phyloP scores from a whole-genome alignment of 2,329 filamentous ascomycete genomes.

The Talaromyces sp. region DNA sequence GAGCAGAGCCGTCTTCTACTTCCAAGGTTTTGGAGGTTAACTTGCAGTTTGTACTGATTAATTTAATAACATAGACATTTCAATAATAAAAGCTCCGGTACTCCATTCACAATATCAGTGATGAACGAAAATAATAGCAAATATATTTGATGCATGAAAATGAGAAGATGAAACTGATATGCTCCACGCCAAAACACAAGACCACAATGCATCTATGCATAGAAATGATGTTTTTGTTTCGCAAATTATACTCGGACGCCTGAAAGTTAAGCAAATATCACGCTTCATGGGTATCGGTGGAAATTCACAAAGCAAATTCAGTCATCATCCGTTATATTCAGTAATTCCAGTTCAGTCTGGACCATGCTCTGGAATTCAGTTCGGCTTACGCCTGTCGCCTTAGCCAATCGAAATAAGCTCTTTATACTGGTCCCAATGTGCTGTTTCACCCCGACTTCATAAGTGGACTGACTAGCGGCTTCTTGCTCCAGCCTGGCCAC shows the following conservation, averaged over 20 bases:
- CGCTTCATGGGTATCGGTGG: slow-evolving; percentile 28
- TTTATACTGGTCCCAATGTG: slow-evolving; percentile 67
- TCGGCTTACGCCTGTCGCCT: slow-evolving; percentile 59
- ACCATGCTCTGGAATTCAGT: slow-evolving; percentile 63
- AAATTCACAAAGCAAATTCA: slow-evolving; percentile 5
- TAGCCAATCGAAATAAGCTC: slow-evolving; percentile 64
- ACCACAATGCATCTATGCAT: slow-evolving; percentile 13
- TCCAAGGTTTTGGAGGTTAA: no score
- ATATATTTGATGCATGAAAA: neutral
- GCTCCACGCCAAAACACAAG: neutral
- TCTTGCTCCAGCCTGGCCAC: slow-evolving; percentile 59
- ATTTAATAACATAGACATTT: no score
- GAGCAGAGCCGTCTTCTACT: no score
- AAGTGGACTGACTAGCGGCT: slow-evolving; percentile 55
- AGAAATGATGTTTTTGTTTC: slow-evolving; percentile 1
- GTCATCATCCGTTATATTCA: slow-evolving; percentile 56
- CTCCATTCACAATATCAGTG: neutral
- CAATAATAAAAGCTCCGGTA: no score
- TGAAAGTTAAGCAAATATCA: slow-evolving; percentile 10
- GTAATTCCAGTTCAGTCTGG: slow-evolving; percentile 60
- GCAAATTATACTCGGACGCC: slow-evolving; percentile 11
- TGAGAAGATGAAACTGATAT: neutral
- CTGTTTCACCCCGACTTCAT: slow-evolving; percentile 63
- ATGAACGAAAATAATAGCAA: neutral
- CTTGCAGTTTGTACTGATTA: no score